Percentiles rank a stretch among this genome's conserved stretches.
These are phyloP conservation scores for Fraxinus platypoda DNA, from an alignment of 305 asterid species.

Conservation along the genomic window DNA sequence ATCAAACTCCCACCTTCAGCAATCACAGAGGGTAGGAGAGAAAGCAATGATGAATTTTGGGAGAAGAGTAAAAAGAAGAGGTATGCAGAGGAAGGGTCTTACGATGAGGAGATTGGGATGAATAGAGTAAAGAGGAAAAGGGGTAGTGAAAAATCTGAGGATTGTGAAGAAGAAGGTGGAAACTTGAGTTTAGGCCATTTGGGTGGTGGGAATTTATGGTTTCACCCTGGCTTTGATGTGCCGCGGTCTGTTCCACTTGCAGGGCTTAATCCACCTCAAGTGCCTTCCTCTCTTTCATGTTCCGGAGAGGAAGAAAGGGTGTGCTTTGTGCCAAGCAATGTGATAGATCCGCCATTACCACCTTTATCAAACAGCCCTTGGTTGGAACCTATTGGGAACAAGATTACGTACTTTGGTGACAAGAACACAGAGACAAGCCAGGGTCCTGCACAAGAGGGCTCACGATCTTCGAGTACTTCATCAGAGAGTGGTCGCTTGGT, in stretches of 20 bases:
- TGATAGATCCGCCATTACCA: constrained; percentile 43
- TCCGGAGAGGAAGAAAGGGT: constrained; percentile 60
- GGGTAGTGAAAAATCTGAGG: constrained; percentile 41
- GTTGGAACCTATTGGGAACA: constrained; percentile 66
- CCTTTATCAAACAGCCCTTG: constrained; percentile 73
- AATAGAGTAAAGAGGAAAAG: constrained; percentile 67
- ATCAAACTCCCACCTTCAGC: constrained; percentile 64
- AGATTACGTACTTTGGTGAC: constrained; percentile 53
- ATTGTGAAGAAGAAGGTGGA: constrained; percentile 34
- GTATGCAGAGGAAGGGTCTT: constrained; percentile 52
- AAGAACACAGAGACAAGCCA: constrained; percentile 42
- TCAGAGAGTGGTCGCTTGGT: constrained; percentile 55
- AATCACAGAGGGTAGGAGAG: constrained; percentile 41
- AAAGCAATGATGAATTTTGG: constrained; percentile 51
- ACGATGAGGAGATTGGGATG: constrained; percentile 48
- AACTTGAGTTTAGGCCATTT: constrained; percentile 44
- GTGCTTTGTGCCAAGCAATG: constrained; percentile 48
- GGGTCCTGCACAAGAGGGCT: constrained; percentile 48
- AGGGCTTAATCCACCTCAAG: constrained; percentile 35
- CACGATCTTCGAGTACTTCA: constrained; percentile 67
- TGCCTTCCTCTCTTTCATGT: constrained; percentile 60
- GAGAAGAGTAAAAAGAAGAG: constrained; percentile 59
- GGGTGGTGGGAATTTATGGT: constrained; percentile 56
- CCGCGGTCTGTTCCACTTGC: constrained; percentile 28
- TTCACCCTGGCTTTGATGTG: constrained; percentile 40